Evolutionary conservation across 768 basidiomycete species (phyloP).

Genomic region (Clathrus columnatus): DNA sequence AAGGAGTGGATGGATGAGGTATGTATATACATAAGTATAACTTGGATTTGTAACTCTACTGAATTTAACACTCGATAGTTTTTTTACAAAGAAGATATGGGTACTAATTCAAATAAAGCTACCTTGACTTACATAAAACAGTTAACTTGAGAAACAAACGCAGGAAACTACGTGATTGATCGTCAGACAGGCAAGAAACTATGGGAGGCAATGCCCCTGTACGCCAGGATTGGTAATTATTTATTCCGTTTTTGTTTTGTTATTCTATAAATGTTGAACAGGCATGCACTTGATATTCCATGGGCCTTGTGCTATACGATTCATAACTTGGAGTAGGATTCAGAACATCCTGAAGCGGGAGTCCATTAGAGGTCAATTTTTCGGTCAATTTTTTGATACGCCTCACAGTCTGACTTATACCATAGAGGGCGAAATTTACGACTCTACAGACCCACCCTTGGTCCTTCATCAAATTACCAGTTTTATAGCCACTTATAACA

Average conservation of each 20-base stretch:
- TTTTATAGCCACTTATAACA: conserved; percentile 46
- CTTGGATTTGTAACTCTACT: background rate
- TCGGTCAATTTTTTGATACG: background rate
- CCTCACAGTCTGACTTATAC: background rate
- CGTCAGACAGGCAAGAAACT: conserved; percentile 41
- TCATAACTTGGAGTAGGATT: conserved; percentile 12
- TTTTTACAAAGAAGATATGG: background rate
- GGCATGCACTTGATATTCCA: conserved; percentile 74
- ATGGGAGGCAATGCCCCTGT: conserved; percentile 72
- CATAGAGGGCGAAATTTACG: conserved; percentile 44
- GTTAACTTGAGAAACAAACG: conserved; percentile 24
- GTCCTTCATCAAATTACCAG: conserved; percentile 39
- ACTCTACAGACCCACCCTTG: conserved; percentile 21
- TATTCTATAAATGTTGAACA: conserved; percentile 28
- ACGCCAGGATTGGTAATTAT: conserved; percentile 14
- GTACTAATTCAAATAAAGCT: too few relatives aligned
- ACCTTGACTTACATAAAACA: background rate
- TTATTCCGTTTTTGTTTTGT: conserved; percentile 29
- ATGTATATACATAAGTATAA: background rate
- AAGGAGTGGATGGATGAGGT: background rate
- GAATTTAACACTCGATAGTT: background rate
- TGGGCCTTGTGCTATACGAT: conserved; percentile 28
- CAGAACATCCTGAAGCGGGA: conserved; percentile 42
- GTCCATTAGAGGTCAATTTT: conserved; percentile 33
- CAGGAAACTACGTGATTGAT: conserved; percentile 50